Evolutionary conservation across 2,329 filamentous ascomycete genomes (phyloP).

Genomic region (Metarhizium guizhouense): DNA sequence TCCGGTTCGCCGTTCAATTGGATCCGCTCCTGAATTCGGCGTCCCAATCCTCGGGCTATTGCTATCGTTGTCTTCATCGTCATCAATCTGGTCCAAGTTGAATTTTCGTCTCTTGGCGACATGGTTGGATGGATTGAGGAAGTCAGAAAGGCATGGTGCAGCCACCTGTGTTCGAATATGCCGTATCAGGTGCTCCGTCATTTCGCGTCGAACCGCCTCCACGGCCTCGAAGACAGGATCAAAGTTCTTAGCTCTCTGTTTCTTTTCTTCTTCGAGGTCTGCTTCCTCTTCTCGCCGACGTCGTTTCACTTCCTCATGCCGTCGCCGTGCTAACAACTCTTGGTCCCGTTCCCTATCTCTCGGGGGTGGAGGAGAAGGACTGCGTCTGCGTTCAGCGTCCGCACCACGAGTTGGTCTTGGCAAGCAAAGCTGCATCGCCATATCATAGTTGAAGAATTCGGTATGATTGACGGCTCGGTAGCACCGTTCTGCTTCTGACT

Average conservation of each 20-base stretch:
- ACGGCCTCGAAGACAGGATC: constrained; percentile 85
- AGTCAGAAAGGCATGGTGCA: constrained; percentile 69
- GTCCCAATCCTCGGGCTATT: constrained; percentile 55
- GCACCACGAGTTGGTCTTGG: constrained; percentile 18
- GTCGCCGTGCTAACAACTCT: constrained; percentile 26
- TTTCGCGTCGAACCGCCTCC: constrained; percentile 67
- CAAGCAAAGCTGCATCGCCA: constrained; percentile 74
- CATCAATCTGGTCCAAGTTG: constrained; percentile 62
- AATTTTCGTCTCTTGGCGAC: constrained; percentile 69
- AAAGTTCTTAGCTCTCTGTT: constrained; percentile 74
- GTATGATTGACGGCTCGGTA: constrained; percentile 70
- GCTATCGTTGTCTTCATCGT: constrained; percentile 46
- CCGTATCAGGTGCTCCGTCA: constrained; percentile 77
- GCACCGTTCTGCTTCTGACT: constrained; percentile 73
- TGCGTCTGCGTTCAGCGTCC: constrained; percentile 21
- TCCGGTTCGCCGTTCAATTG: constrained; percentile 50
- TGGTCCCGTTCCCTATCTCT: constrained; percentile 3
- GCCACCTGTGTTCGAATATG: constrained; percentile 86
- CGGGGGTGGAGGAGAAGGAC: constrained; percentile 23
- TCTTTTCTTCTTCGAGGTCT: constrained; percentile 85
- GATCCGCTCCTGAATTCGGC: constrained; percentile 53
- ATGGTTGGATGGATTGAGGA: constrained; percentile 75
- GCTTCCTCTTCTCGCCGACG: constrained; percentile 63
- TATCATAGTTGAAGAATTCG: constrained; percentile 80
- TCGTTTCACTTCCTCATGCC: constrained; percentile 58